Percentiles rank a stretch among this genome's conserved stretches.
These are phyloP conservation scores for Beauveria sp. DNA, from an alignment of 2,329 filamentous ascomycete genomes.

Conservation along the genomic window DNA sequence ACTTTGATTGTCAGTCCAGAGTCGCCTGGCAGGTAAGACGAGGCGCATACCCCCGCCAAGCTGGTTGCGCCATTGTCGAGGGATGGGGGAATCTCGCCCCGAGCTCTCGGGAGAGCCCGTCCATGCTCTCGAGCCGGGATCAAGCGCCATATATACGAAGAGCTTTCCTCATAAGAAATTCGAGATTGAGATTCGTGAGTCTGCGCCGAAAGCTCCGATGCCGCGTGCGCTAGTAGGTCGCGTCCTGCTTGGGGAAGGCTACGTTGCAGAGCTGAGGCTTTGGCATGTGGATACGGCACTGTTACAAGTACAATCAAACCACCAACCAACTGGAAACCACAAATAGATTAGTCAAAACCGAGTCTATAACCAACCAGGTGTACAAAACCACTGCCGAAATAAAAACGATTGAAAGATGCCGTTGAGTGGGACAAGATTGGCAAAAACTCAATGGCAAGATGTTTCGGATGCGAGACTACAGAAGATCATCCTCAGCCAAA, in stretches of 20 bases:
- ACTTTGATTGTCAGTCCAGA: neutral
- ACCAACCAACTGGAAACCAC: neutral
- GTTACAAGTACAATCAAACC: neutral
- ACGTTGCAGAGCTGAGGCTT: conserved; percentile 15
- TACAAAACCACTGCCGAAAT: no score
- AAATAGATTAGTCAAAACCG: neutral
- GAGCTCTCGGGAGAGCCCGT: conserved; percentile 75
- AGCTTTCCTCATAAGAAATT: conserved; percentile 10
- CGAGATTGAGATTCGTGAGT: conserved; percentile 6
- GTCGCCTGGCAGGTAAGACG: neutral
- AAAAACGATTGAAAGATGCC: no score
- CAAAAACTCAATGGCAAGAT: no score
- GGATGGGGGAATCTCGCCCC: conserved; percentile 68
- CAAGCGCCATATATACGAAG: conserved; percentile 52
- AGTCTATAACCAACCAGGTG: no score
- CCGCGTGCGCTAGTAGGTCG: neutral
- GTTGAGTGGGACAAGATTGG: no score
- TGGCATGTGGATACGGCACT: conserved; percentile 1
- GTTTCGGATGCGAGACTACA: neutral
- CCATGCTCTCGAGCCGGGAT: conserved; percentile 47
- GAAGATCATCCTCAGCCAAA: neutral
- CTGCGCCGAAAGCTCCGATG: neutral
- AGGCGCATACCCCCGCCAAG: conserved; percentile 62
- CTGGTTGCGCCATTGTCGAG: conserved; percentile 69
- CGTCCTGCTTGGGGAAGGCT: conserved; percentile 14